Evolutionary conservation across 75 land plant genomes (phyloP).

Genomic region (Cryptomeria japonica): DNA sequence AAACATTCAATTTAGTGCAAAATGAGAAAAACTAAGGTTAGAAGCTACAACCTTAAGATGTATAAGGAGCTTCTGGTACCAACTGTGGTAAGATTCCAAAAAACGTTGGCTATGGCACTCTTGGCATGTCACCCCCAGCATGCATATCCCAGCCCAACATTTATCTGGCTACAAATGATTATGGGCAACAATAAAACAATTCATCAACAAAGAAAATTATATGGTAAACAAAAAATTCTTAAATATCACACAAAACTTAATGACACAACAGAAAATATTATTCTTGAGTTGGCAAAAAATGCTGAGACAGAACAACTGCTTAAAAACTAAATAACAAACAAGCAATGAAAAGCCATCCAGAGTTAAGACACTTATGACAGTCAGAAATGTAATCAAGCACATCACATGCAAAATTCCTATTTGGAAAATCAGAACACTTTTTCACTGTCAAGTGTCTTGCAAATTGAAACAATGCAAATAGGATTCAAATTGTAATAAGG

Average conservation of each 20-base stretch:
- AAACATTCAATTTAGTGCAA: neutral
- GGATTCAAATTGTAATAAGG: neutral
- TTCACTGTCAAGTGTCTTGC: neutral
- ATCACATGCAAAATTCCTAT: neutral
- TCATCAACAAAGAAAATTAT: neutral
- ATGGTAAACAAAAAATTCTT: neutral
- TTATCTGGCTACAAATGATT: conserved; percentile 66
- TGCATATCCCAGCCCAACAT: conserved; percentile 78
- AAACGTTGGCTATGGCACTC: conserved; percentile 74
- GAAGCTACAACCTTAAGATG: conserved; percentile 61
- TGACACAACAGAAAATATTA: neutral
- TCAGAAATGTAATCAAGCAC: neutral
- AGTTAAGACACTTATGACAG: neutral
- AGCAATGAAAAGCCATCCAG: neutral
- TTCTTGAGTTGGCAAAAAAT: neutral
- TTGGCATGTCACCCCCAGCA: conserved; percentile 79
- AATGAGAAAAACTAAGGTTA: neutral
- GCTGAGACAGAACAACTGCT: neutral
- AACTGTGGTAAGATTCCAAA: conserved; percentile 52
- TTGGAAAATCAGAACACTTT: neutral
- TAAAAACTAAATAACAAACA: neutral
- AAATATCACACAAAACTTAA: neutral
- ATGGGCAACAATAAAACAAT: neutral
- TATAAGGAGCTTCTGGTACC: conserved; percentile 72
- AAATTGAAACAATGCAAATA: neutral